Conservation (phyloP, 148 eudicot genomes). For the Spergularia bocconei region DNA sequence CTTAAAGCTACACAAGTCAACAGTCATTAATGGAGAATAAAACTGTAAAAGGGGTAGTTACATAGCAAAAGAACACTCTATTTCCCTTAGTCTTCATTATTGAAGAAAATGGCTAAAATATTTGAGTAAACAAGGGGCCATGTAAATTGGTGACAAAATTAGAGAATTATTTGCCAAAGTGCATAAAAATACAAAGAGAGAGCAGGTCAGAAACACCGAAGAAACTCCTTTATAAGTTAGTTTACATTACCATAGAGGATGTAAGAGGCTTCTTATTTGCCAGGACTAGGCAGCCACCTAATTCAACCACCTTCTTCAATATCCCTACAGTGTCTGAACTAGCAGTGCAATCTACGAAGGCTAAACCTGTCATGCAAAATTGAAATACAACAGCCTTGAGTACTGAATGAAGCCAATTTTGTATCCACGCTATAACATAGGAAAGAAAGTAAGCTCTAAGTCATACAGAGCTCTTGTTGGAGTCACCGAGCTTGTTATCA, state of each 20-base stretch:
- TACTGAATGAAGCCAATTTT: background rate
- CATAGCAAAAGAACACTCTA: background rate
- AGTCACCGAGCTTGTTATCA: background rate
- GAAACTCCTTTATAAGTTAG: background rate
- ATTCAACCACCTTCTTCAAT: slow-evolving; percentile 49
- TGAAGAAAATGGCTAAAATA: background rate
- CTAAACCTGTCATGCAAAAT: slow-evolving; percentile 55
- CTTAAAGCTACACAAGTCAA: background rate
- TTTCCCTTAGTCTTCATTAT: background rate
- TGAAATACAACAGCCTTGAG: background rate
- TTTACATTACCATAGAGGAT: slow-evolving; percentile 59
- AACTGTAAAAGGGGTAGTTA: background rate
- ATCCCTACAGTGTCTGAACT: slow-evolving; percentile 72
- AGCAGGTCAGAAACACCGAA: no score
- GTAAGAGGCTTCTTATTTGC: slow-evolving; percentile 98
- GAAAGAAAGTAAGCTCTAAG: background rate
- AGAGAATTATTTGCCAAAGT: no score
- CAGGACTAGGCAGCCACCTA: slow-evolving; percentile 74
- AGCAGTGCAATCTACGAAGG: slow-evolving; percentile 87
- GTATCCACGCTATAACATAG: background rate
- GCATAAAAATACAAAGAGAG: no score
- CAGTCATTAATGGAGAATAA: background rate
- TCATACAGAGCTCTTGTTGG: background rate
- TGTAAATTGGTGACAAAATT: background rate
- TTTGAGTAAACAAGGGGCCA: background rate